Evolutionary conservation across 495 filamentous ascomycete genomes (phyloP).

Genomic region (Oleoguttula mirabilis): DNA sequence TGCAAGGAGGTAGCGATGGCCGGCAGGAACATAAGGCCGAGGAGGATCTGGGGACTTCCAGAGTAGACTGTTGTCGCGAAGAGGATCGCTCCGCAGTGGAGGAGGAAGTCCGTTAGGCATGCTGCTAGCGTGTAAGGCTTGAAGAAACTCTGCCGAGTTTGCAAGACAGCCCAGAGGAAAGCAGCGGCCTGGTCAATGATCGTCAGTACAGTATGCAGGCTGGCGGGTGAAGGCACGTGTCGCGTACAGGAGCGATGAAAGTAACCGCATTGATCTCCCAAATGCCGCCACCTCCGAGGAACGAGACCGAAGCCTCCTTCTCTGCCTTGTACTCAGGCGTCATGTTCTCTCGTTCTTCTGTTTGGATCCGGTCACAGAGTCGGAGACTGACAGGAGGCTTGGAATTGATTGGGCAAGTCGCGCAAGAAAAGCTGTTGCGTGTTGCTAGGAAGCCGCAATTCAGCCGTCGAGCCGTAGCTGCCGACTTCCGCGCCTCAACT

Average conservation of each 20-base stretch:
- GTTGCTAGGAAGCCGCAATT: too few relatives aligned
- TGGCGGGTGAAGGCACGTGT: not conserved
- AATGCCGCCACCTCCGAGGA: slow-evolving; percentile 73
- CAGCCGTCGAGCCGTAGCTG: not conserved
- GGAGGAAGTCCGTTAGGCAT: slow-evolving; percentile 66
- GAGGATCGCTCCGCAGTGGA: slow-evolving; percentile 70
- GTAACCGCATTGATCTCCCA: slow-evolving; percentile 78
- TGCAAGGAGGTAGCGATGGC: slow-evolving; percentile 41
- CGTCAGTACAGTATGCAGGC: slow-evolving; percentile 4
- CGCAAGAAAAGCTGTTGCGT: too few relatives aligned
- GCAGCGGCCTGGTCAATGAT: slow-evolving; percentile 52
- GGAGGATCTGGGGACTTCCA: slow-evolving; percentile 58
- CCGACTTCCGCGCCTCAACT: too few relatives aligned
- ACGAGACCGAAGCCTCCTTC: slow-evolving; percentile 93
- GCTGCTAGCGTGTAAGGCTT: slow-evolving; percentile 54
- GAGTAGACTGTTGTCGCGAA: slow-evolving; percentile 83
- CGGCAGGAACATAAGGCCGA: slow-evolving; percentile 59
- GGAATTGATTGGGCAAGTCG: too few relatives aligned
- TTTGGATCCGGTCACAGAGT: too few relatives aligned
- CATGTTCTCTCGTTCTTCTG: too few relatives aligned
- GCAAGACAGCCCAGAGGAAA: slow-evolving; percentile 78
- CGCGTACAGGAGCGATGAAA: slow-evolving; percentile 67
- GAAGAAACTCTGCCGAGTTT: slow-evolving; percentile 80
- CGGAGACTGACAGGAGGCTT: too few relatives aligned
- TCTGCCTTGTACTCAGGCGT: slow-evolving; percentile 65